Base-by-base conservation (phyloP, 805 yeast species). In the Yamadazyma laniorum region DNA sequence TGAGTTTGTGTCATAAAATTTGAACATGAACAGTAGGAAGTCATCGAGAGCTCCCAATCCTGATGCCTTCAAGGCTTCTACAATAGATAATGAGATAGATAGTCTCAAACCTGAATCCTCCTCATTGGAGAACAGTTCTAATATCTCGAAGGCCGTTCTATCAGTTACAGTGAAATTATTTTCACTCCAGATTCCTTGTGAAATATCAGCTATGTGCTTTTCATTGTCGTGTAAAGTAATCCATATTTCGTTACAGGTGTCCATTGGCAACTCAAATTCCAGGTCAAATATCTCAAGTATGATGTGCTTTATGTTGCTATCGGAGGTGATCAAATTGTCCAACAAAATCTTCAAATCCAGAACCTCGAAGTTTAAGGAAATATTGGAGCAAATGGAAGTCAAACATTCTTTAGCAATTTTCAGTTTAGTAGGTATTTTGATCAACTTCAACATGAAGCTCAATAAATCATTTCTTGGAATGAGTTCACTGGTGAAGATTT, bases 121-220 rank as follows among this genome's bases (percentile, higher is more conserved):
- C 37, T 72, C 71, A 17, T 71, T 79, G 34, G 85, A 63, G 52
- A 62, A 82, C 1, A 53, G 37, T 22, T 79, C 59, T 34, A 88
- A 69, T 1, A 46, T 25, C 13, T 46, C 40, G 28, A 19, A 38
- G 0, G 85, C 70, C 1, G 81, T 67, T 3, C 63, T 61, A 0
- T 51, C 50, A 3, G 71, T 65, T 29, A 84, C 53, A n/a, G 53
- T 47, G 43, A 82, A 80, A 2, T 66, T 65, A 55, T 80, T 86
- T 48, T 89, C 96, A 23, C 77, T 74, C 97, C 97, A 93, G 42
- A 93, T 85, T 1, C 91, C 82, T 14, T 63, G 61, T 0, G 97
- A 96, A 13, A 82, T 51, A 18, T 77, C 82, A 4, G 81, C 70
- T 42, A 79, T 79, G 8, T 67, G 56, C 13, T 72, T 73, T 34